Evolutionary conservation across 2,329 filamentous ascomycete species (phyloP).

Genomic region (Talaromyces islandicus): DNA sequence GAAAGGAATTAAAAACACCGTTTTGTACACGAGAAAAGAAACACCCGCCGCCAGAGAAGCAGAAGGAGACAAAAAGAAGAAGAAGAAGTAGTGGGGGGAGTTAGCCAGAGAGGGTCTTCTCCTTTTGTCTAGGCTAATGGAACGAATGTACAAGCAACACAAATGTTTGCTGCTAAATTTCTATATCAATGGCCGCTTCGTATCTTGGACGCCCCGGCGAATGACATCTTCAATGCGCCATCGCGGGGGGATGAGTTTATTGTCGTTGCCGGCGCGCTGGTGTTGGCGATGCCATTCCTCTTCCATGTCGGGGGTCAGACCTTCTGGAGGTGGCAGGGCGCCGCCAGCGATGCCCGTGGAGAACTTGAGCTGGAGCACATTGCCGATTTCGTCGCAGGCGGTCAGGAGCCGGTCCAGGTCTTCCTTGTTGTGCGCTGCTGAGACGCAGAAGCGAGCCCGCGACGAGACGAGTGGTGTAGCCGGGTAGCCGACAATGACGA

Average conservation of each 20-base stretch:
- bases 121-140: no score
- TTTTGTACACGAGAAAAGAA: not conserved
- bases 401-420: slow-evolving; percentile 84
- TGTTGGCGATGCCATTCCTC: slow-evolving; percentile 53
- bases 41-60: not conserved
- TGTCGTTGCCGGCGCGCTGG: slow-evolving; percentile 30
- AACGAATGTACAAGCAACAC: not conserved
- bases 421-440: slow-evolving; percentile 94
- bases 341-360: slow-evolving; percentile 94
- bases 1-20: not conserved
- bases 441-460: slow-evolving; percentile 91
- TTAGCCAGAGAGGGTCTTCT: not conserved
- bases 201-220: slow-evolving; percentile 65
- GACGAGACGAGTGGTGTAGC: slow-evolving; percentile 94
- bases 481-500: slow-evolving; percentile 95
- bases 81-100: not conserved
- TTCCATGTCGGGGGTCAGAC: slow-evolving; percentile 66
- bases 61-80: not conserved
- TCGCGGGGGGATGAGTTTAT: slow-evolving; percentile 60
- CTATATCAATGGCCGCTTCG: slow-evolving; percentile 65
- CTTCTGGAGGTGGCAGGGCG: slow-evolving; percentile 67
- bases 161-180: not conserved
- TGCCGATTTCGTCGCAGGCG: slow-evolving; percentile 88
- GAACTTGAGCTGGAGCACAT: slow-evolving; percentile 90
- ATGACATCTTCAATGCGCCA: slow-evolving; percentile 76